phyloP scores from a whole-genome alignment of 805 yeast species.

The Teunomyces stri region DNA sequence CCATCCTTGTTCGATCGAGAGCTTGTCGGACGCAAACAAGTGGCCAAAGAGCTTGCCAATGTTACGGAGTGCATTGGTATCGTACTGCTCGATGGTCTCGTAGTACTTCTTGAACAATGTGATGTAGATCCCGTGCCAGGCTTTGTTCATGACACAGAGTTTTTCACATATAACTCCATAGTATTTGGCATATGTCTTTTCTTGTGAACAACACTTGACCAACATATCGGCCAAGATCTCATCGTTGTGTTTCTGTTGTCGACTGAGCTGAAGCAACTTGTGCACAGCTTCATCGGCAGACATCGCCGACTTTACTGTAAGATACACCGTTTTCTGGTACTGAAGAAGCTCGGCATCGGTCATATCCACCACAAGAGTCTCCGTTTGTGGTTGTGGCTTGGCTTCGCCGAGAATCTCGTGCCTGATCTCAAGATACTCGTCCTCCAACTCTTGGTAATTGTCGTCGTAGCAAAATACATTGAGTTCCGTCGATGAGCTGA shows the following conservation, averaged over 20 bases:
- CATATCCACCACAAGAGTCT: constrained; percentile 43
- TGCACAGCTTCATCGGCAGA: constrained; percentile 92
- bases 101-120: constrained; percentile 56
- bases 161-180: constrained; percentile 76
- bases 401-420: constrained; percentile 2
- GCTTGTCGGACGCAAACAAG: constrained; percentile 63
- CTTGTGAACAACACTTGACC: constrained; percentile 79
- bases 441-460: constrained; percentile 50
- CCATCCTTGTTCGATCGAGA: constrained; percentile 61
- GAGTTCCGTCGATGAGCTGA: constrained; percentile 21
- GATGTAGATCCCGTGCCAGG: constrained; percentile 60
- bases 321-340: constrained; percentile 73
- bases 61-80: constrained; percentile 71
- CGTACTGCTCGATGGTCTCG: constrained; percentile 59
- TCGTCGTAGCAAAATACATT: constrained; percentile 53
- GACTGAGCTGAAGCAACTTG: constrained; percentile 57
- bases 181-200: constrained; percentile 79
- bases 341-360: constrained; percentile 63
- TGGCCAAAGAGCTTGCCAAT: constrained; percentile 87
- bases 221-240: constrained; percentile 66
- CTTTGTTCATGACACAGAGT: constrained; percentile 46
- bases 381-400: neutral
- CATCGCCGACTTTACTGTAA: constrained; percentile 85
- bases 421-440: constrained; percentile 34
- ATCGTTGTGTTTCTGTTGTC: constrained; percentile 35